Conservation (phyloP, 768 basidiomycete genomes). For the Trametes elegans region DNA sequence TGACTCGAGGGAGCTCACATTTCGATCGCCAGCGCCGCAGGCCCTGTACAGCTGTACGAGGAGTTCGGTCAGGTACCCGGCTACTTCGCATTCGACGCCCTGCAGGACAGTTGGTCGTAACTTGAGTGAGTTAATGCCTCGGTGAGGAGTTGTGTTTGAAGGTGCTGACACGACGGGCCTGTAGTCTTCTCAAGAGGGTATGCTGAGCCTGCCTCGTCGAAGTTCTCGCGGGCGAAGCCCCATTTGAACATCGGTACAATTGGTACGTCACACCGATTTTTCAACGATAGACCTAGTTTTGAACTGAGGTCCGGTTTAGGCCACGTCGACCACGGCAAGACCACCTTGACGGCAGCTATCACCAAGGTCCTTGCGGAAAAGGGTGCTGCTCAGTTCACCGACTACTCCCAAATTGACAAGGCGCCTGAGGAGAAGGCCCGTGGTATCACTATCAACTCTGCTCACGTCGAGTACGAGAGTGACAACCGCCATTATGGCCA, state of each 20-base stretch:
- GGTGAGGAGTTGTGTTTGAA: background rate
- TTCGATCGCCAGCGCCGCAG: constrained; percentile 23
- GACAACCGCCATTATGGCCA: constrained; percentile 89
- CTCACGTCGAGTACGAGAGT: constrained; percentile 99
- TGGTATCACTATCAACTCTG: constrained; percentile 98
- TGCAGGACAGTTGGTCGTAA: constrained; percentile 22
- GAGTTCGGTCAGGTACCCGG: constrained; percentile 26
- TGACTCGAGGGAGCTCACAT: constrained; percentile 2
- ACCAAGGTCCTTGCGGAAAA: constrained; percentile 85
- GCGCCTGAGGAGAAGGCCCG: constrained; percentile 99
- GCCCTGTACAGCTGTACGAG: constrained; percentile 27
- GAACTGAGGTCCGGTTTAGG: too few relatives aligned
- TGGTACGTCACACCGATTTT: constrained; percentile 42
- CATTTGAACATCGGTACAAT: constrained; percentile 97
- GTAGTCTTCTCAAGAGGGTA: constrained; percentile 66
- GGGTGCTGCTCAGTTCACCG: constrained; percentile 84
- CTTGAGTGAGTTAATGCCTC: constrained; percentile 12
- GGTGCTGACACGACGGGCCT: background rate
- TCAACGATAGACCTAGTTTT: background rate
- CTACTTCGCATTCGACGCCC: constrained; percentile 19
- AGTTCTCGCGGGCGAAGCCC: constrained; percentile 75
- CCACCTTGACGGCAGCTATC: constrained; percentile 92
- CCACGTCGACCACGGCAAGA: constrained; percentile 98
- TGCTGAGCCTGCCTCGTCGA: constrained; percentile 54
- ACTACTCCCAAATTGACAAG: constrained; percentile 98